Evolutionary conservation across 768 basidiomycete species (phyloP).

Genomic region (Boletus rubroflammeus): DNA sequence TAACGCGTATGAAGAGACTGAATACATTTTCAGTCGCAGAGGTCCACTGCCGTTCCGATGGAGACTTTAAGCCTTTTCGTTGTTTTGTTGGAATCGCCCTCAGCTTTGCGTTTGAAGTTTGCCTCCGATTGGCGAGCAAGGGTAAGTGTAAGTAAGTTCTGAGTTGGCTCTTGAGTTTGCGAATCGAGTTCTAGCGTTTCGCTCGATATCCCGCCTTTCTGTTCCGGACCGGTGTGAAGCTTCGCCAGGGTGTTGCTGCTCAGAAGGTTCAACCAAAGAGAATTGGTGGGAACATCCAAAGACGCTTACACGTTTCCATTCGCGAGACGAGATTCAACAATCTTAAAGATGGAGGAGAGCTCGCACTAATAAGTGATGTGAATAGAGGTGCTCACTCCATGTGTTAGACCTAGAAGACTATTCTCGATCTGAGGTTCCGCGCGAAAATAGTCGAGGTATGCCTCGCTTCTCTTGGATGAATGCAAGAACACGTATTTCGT

Average conservation of each 20-base stretch:
- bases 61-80: slow-evolving; percentile 72
- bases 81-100: slow-evolving; percentile 10
- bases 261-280: not conserved
- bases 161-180: slow-evolving; percentile 43
- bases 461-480: slow-evolving; percentile 39
- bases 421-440: slow-evolving; percentile 57
- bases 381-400: slow-evolving; percentile 43
- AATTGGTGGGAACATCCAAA: not conserved
- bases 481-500: slow-evolving; percentile 56
- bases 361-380: not conserved
- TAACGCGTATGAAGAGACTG: not conserved
- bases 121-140: slow-evolving; percentile 18
- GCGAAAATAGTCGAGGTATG: slow-evolving; percentile 68
- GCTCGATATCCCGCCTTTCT: not conserved
- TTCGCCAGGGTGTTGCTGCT: slow-evolving; percentile 1
- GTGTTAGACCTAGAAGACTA: slow-evolving; percentile 55
- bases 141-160: slow-evolving; percentile 20
- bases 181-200: slow-evolving; percentile 19
- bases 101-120: slow-evolving; percentile 35
- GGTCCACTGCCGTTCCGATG: slow-evolving; percentile 62
- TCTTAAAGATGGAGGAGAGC: slow-evolving; percentile 4
- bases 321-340: slow-evolving; percentile 6
- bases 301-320: slow-evolving; percentile 13
- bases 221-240: not conserved
- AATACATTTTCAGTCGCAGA: slow-evolving; percentile 55